phyloP scores from a whole-genome alignment of 129 eudicot species.

The Gnaphalium uliginosum region DNA sequence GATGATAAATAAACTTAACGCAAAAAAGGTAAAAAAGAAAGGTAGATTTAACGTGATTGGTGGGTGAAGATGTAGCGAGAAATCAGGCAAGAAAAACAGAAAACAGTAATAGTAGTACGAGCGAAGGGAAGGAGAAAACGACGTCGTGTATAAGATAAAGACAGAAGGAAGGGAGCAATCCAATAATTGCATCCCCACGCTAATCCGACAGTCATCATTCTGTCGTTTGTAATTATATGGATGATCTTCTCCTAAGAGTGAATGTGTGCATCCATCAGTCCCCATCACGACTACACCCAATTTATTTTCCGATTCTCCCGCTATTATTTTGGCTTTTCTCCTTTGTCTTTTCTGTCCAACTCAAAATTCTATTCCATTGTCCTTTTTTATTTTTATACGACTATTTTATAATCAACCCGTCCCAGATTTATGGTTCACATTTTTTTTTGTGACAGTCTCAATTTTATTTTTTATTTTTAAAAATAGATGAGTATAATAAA shows the following conservation, averaged over 20 bases:
- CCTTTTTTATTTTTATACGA: not conserved
- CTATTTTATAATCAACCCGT: not conserved
- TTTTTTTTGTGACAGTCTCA: too few relatives aligned
- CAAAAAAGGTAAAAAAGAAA: not conserved
- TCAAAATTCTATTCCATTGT: slow-evolving; percentile 13
- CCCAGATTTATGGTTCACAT: too few relatives aligned
- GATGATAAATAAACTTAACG: slow-evolving; percentile 9
- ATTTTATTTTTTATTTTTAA: too few relatives aligned
- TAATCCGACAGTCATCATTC: slow-evolving; percentile 59
- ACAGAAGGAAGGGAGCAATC: slow-evolving; percentile 32
- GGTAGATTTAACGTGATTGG: slow-evolving; percentile 28
- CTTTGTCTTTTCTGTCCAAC: slow-evolving; percentile 28
- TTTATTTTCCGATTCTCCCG: slow-evolving; percentile 34
- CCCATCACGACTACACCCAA: slow-evolving; percentile 29
- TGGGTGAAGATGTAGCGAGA: slow-evolving; percentile 37
- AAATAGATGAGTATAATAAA: too few relatives aligned
- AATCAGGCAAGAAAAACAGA: slow-evolving; percentile 50
- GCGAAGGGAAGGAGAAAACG: slow-evolving; percentile 22
- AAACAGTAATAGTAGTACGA: not conserved
- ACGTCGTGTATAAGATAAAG: slow-evolving; percentile 31
- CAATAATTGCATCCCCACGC: slow-evolving; percentile 67
- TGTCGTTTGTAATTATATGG: slow-evolving; percentile 34
- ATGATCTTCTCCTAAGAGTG: slow-evolving; percentile 33
- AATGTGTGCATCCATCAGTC: slow-evolving; percentile 40
- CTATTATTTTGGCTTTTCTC: slow-evolving; percentile 35